Base-by-base conservation (phyloP, 495 filamentous ascomycete genomes). In the Penicillium subrubescens region DNA sequence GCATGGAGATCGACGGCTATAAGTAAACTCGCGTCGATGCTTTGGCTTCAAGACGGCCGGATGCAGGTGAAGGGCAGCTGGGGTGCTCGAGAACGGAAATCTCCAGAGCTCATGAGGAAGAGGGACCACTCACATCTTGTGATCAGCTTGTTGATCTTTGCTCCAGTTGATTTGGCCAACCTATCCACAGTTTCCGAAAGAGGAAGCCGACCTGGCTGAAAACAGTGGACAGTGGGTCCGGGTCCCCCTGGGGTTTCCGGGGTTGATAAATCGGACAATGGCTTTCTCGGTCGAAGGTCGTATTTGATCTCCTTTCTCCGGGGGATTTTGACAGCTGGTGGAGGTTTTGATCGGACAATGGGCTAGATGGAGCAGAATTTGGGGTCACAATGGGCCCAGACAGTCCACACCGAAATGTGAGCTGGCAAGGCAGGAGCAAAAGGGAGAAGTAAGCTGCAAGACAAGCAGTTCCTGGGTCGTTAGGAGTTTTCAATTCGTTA, bases 1-100 rank as follows among this genome's bases (percentile, higher is more conserved):
- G 71, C 64, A 76, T 80, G 75, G 76, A 66, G 68, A 72, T 70
- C 71, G 54, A 62, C 68, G 58, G 67, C 61, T 74, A 77, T 80
- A 80, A 79, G 75, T 78, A 77, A 72, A 71, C 25, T 43, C 48
- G 60, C 65, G 54, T 66, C 53, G 61, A 70, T 72, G 37, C 31
- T 29, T 41, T 56, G 23, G 33, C 46, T 52, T 50, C 19, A 5
- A 53, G 17, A 19, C 46, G 48, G 55, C 69, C 65, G 69, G 27
- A 64, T 66, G 70, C 71, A 72, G 65, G 21, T 12, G 35, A 53
- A 31, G 17, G 14, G 12, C 43, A 58, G 27, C 59, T 58, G n/a
- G 37, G 21, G 0, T 52, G 62, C 56, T 25, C 50, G 61, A 57
- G 59, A 70, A 62, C 67, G 61, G 69, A 67, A 56, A 51, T n/a